Percentiles rank a stretch among this genome's conserved stretches.
phyloP scores from a whole-genome alignment of 1,284 basidiomycete species.

The Apiotrichum gamsii region DNA sequence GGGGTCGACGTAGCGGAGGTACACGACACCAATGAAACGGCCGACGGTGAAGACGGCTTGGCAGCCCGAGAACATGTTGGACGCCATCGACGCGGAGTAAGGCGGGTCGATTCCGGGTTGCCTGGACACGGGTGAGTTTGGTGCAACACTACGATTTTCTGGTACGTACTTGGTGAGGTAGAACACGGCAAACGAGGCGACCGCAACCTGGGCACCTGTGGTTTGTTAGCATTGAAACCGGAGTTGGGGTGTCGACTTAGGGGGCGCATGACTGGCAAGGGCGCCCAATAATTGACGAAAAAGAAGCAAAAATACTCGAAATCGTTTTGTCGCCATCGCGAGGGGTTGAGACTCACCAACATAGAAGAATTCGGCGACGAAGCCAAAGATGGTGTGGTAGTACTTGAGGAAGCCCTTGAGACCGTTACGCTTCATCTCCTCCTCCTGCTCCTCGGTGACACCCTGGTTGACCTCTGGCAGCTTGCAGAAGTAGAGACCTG shows the following conservation, averaged over 20 bases:
- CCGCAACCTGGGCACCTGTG: conserved; percentile 31
- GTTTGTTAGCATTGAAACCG: no score
- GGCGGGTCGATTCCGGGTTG: conserved; percentile 23
- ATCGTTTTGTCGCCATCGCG: no score
- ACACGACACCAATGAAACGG: conserved; percentile 32
- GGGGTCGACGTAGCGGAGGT: conserved; percentile 32
- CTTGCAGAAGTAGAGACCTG: conserved; percentile 26
- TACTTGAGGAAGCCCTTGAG: conserved; percentile 29
- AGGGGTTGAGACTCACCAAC: no score
- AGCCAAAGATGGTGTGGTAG: conserved; percentile 27
- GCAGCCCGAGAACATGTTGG: conserved; percentile 33
- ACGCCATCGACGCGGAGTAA: conserved; percentile 18
- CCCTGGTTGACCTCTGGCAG: conserved; percentile 32
- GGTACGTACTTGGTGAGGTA: conserved; percentile 25
- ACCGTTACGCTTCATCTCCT: conserved; percentile 15
- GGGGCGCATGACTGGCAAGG: no score
- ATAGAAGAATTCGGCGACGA: conserved; percentile 26
- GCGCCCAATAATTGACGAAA: no score
- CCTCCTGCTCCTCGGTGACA: conserved; percentile 20
- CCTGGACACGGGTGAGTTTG: no score
- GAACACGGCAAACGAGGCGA: conserved; percentile 32
- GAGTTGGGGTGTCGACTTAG: no score
- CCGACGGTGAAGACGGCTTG: conserved; percentile 38
- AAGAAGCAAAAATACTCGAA: no score
- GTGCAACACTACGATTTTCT: no score